A percentile compares a stretch with the other conserved stretches of the same genome.
These are phyloP conservation scores for Dioscorea dumetorum DNA, from an alignment of 106 monocot genomes.

Conservation along the genomic window DNA sequence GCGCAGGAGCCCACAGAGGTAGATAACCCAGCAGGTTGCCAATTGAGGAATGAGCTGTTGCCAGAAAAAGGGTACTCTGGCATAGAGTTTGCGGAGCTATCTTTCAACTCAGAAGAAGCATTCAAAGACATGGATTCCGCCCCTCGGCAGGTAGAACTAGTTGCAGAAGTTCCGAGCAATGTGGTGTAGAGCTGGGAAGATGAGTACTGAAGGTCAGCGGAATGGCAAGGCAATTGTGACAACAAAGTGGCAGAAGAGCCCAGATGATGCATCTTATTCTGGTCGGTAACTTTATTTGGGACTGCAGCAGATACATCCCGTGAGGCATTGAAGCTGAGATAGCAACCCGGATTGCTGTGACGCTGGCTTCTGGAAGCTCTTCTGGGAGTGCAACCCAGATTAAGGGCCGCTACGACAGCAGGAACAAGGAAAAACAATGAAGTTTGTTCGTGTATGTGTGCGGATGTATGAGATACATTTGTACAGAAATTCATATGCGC, in stretches of 20 bases:
- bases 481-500: too few relatives aligned
- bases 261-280: conserved; percentile 3
- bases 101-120: background rate
- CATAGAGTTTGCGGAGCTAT: background rate
- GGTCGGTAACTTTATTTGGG: conserved; percentile 11
- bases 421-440: background rate
- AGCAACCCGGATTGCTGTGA: conserved; percentile 55
- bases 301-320: conserved; percentile 1
- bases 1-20: background rate
- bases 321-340: conserved; percentile 32
- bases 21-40: background rate
- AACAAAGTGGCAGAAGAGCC: conserved; percentile 8
- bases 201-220: background rate
- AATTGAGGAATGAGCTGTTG: background rate
- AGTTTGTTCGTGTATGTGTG: background rate
- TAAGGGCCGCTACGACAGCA: conserved; percentile 58
- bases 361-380: conserved; percentile 82
- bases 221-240: conserved; percentile 1
- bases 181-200: conserved; percentile 8
- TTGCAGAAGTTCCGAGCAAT: background rate
- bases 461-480: too few relatives aligned
- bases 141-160: background rate
- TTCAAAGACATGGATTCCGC: background rate
- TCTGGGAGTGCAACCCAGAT: conserved; percentile 75
- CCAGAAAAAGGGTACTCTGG: background rate